These are phyloP conservation scores for Lagerstroemia speciosa DNA, from an alignment of 345 rosid species.

Conservation along the genomic window DNA sequence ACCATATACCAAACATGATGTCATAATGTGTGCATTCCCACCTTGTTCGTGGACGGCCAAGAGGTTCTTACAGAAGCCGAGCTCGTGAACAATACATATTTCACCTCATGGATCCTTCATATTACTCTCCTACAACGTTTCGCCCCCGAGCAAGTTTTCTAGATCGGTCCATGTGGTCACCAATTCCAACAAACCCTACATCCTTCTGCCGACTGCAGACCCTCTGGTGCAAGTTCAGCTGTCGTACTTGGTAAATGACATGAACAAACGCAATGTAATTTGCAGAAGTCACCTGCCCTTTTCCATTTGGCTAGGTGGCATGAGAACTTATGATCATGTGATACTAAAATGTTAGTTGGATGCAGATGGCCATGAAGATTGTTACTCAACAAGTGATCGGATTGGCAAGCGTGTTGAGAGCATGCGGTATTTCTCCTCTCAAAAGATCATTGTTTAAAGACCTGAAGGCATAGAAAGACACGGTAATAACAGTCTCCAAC, in stretches of 20 bases:
- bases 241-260: slow-evolving; percentile 26
- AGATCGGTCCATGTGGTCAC: slow-evolving; percentile 63
- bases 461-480: slow-evolving; percentile 39
- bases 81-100: too few relatives aligned
- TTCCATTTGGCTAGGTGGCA: slow-evolving; percentile 39
- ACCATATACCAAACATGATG: too few relatives aligned
- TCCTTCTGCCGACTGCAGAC: slow-evolving; percentile 60
- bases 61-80: too few relatives aligned
- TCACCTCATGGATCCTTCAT: too few relatives aligned
- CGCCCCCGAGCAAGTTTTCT: too few relatives aligned
- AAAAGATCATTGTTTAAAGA: slow-evolving; percentile 64
- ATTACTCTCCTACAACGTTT: slow-evolving; percentile 76
- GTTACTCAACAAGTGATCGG: slow-evolving; percentile 69
- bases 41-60: too few relatives aligned
- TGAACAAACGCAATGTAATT: neutral
- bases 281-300: slow-evolving; percentile 40
- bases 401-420: slow-evolving; percentile 47
- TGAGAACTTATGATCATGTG: slow-evolving; percentile 9
- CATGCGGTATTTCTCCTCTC: slow-evolving; percentile 85
- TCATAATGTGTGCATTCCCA: too few relatives aligned
- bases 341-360: slow-evolving; percentile 74
- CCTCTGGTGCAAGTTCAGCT: slow-evolving; percentile 52
- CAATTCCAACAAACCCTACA: slow-evolving; percentile 69
- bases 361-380: slow-evolving; percentile 78
- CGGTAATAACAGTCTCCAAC: too few relatives aligned